Base-by-base conservation (phyloP, 2,329 filamentous ascomycete genomes). In the Fusarium anguioides region DNA sequence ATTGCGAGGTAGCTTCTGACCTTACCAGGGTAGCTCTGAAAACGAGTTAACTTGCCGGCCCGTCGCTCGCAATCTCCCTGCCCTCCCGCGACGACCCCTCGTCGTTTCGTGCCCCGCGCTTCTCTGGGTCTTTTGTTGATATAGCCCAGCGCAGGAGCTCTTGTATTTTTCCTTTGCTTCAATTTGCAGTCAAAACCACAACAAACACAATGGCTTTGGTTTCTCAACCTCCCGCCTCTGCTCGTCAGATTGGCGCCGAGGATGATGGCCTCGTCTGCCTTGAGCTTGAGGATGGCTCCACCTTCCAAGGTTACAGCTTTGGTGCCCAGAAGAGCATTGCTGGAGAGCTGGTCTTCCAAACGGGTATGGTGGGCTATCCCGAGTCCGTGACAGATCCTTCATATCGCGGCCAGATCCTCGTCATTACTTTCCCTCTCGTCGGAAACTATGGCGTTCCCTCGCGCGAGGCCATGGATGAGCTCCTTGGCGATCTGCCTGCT, bases 311-410 rank as follows among this genome's bases (percentile, higher is more conserved):
- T 73, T 94, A 93, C 84, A 97, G 94, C 86, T 99, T 99, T 78
- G 96, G 96, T 81, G 94, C 95, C 68, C 86, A 93, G 76, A 97
- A 94, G 87, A 97, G 93, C 83, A 89, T 96, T 75, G 92, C 95
- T 70, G 96, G 96, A 79, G 96, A 99, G 85, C 86, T 99, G 78
- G 96, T 99, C 81, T 99, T 99, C 84, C 95, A 98, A 86, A 99
- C 96, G 59, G 96, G 96, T 81, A 97, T 98, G 94, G 96, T 98
- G 73, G 96, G 96, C 76, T 99, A 99, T 79, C 94, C 96, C 39
- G 96, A 99, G 84, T 96, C 91, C 45, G 86, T 96, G 73, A 95
- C 92, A 63, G 92, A 96, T 77, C 92, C 92, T 70, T 95, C 92
- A 47, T 95, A 96, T 81, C 90, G 91, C 47, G 92, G 92, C 65